Base-by-base conservation (phyloP, 306 rosid genomes). In the Lupinus albus region DNA sequence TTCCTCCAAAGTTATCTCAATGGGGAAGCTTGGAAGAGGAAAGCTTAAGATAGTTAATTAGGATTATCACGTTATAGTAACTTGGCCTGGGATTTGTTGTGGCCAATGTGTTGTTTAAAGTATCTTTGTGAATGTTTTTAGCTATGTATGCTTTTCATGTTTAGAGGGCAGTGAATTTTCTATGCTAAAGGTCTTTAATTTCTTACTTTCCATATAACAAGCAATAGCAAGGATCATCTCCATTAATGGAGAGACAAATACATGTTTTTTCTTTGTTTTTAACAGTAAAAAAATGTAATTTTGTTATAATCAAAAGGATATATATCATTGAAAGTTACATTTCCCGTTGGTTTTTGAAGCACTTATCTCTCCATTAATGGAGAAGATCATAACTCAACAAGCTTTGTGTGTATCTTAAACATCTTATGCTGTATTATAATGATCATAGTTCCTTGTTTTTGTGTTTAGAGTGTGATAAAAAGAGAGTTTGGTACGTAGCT, bases 1-100 rank as follows among this genome's bases (percentile, higher is more conserved):
- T 39, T 58, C 79, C 14, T 61, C 87, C n/a, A 66, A 64, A 49
- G 63, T 32, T 59, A 71, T 52, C 52, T 68, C 82, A 1, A 9
- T 6, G 41, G 33, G 33, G 1, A 52, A 21, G 13, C 5, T 39
- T 42, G 68, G 49, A 2, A 71, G 25, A n/a, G 45, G 13, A 14
- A 21, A 58, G 55, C 51, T 9, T 52, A 14, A 53, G 71, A 53
- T 36, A 48, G 71, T 52, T 36, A 48, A 59, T 41, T 12, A 32
- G 59, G 64, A 38, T 11, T 28, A 4, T 36, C 42, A 36, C 20
- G 39, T 30, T 39, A 21, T 16, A 2, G 17, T 36, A 14, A 53
- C 2, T 41, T 46, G 44, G 41, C 56, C 49, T 14, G 71, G 64
- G 68, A 52, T 76, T 45, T 75, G 44, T 35, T 0, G 3, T 55